phyloP scores from a whole-genome alignment of 257 asterid genomes.

The Solanum rostratum region DNA sequence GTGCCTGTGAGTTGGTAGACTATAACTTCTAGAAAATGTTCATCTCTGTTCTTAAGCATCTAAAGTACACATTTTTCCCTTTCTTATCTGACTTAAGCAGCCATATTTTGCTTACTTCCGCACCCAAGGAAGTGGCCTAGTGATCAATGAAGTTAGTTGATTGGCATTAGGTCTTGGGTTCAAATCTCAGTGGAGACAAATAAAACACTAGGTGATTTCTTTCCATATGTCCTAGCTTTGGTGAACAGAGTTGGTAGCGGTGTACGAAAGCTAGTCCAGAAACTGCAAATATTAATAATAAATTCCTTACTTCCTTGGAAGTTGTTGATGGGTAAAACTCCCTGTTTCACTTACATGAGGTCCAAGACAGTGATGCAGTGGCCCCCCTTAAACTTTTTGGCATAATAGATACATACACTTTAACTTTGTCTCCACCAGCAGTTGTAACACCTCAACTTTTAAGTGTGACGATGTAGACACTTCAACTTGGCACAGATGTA shows the following conservation, averaged over 20 bases:
- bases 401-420: not conserved
- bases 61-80: not conserved
- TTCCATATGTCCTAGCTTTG: not conserved
- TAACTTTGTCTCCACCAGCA: no score
- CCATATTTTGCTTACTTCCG: not conserved
- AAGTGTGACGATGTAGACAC: not conserved
- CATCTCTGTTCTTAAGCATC: not conserved
- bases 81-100: not conserved
- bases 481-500: not conserved
- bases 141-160: not conserved
- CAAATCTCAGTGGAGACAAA: not conserved
- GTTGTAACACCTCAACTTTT: not conserved
- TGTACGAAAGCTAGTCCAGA: not conserved
- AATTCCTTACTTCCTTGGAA: not conserved
- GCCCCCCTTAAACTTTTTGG: not conserved
- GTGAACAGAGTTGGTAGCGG: not conserved
- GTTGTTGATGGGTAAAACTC: not conserved
- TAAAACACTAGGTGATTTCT: not conserved
- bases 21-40: not conserved
- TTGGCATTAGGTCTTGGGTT: not conserved
- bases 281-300: not conserved
- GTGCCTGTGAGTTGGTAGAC: conserved; percentile 69
- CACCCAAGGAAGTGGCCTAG: not conserved
- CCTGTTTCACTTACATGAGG: not conserved
- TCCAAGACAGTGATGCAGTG: not conserved